Evolutionary conservation across 78 protist genomes (phyloP).

Genomic region (Isochrysis galbana): DNA sequence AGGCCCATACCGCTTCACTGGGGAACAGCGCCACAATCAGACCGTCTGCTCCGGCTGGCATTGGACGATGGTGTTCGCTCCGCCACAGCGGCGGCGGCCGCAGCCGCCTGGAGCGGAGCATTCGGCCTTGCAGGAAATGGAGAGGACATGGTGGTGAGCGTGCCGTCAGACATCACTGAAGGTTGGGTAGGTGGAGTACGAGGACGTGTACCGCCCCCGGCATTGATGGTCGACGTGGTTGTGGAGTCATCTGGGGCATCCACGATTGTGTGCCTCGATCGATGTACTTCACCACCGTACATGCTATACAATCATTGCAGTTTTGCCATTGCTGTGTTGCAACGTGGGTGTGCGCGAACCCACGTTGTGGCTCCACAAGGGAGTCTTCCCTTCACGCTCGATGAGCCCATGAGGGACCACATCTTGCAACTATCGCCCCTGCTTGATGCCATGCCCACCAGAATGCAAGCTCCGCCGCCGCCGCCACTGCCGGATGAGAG

Average conservation of each 20-base stretch:
- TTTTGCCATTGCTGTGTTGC: not conserved
- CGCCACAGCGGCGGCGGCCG: not conserved
- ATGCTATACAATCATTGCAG: not conserved
- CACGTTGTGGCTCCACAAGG: not conserved
- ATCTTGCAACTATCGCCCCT: not conserved
- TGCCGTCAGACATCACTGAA: too few relatives aligned
- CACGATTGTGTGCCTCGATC: not conserved
- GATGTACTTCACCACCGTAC: not conserved
- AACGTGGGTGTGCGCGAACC: not conserved
- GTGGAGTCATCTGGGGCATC: not conserved
- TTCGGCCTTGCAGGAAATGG: not conserved
- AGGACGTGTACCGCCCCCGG: too few relatives aligned
- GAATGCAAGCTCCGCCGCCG: too few relatives aligned
- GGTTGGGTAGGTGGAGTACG: too few relatives aligned
- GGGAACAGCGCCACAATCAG: not conserved
- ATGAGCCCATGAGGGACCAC: not conserved
- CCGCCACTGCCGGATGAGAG: too few relatives aligned
- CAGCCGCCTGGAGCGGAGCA: not conserved
- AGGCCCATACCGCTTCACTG: not conserved
- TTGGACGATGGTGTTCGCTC: not conserved
- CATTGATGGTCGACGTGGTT: not conserved
- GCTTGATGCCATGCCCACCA: not conserved
- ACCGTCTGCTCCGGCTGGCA: not conserved
- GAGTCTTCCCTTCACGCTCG: not conserved
- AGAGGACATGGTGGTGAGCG: not conserved